Evolutionary conservation across 2,329 filamentous ascomycete species (phyloP), one percentile per base, ranked within the genome.

Genomic region (Ceratocystis variospora): DNA sequence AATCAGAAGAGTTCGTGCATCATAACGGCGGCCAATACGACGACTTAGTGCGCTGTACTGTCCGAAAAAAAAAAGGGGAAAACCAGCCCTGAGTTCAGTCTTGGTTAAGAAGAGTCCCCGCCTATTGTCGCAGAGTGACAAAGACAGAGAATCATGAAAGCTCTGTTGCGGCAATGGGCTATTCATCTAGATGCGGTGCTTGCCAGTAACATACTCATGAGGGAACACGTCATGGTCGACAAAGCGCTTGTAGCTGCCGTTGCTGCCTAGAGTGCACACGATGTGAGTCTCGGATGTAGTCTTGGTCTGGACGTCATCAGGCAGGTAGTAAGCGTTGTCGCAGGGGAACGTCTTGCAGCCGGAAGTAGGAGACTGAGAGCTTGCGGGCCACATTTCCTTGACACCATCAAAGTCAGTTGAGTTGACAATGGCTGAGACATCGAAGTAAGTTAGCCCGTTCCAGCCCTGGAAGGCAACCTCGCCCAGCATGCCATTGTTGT

Each of bases 391-490:
- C 73, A 84, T 77, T 75, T 79, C 74, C 77, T 83, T 82, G 71
- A 84, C 77, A 70, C 80, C 80, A 69, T 78, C 67, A 69, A 74
- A 70, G 73, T 83, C 82, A 48, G 71, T 71, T 63, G 80, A 74
- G 73, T 80, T 75, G 70, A 83, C 79, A 69, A 84, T 84, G 72
- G 81, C 81, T 10, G 81, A 83, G 69, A 84, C 80, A 69, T 84
- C 82, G 67, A 81, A 84, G 78, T 79, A 84, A 67, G 79, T 82
- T 67, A 76, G 68, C 69, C 75, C 80, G 64, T 73, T 71, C 74
- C 74, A 81, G 71, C 78, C 80, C 64, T 78, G 75, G 71, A 80
- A 81, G 69, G 75, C 74, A 66, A 80, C 75, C 76, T 81, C 79
- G 65, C 79, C 79, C 66, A 81, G 77, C 79, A 81, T 83, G 70